Evolutionary conservation across 1,139 yeast species (phyloP), one percentile per base, ranked within the genome.

Genomic region (Zygosaccharomyces pseudobailii): DNA sequence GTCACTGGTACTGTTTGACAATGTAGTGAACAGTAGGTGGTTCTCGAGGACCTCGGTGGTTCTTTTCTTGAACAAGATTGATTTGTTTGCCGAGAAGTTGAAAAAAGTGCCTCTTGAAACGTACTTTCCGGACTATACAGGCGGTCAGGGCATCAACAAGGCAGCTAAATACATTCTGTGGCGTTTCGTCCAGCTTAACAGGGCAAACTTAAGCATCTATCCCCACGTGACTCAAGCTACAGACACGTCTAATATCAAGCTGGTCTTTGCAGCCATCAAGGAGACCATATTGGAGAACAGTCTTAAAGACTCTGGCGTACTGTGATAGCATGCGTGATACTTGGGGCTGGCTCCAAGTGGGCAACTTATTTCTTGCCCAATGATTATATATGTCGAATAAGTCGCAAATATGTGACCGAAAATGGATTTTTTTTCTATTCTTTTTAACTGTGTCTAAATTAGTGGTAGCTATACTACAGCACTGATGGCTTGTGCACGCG

Each of bases 171-270:
- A 89, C 62, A 88, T 89, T 51, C 74, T 89, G 42, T 88, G 96
- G 95, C 76, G 96, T 60, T 89, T 89, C 65, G 84, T 87, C 42
- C 90, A 86, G 66, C 80, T 86, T 43, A 89, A 89, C 65, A 75
- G 95, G 55, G 83, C 94, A 1, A 87, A 89, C 19, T 73, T 89
- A 55, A 85, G 84, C 55, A 78, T 89, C 32, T 87, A 86, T 61
- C 96, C 96, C 9, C 95, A 89, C 62, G 86, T 89, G 25, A 89
- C 97, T 3, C 96, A 89, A 65, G 97, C 97, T 0, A 89, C 96
- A 1, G 96, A 89, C 65, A 88, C 97, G 6, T 82, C 88, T 24
- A 89, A 89, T 65, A 88, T 89, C 54, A 81, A 85, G 60, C 71
- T 88, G 59, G 96, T 89, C 5, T 87, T 89, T 72, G 95, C 95